A percentile compares a stretch with the other conserved stretches of the same genome.
These are phyloP conservation scores for Perkinsus olseni DNA, from an alignment of 169 alveolate species.

Conservation along the genomic window DNA sequence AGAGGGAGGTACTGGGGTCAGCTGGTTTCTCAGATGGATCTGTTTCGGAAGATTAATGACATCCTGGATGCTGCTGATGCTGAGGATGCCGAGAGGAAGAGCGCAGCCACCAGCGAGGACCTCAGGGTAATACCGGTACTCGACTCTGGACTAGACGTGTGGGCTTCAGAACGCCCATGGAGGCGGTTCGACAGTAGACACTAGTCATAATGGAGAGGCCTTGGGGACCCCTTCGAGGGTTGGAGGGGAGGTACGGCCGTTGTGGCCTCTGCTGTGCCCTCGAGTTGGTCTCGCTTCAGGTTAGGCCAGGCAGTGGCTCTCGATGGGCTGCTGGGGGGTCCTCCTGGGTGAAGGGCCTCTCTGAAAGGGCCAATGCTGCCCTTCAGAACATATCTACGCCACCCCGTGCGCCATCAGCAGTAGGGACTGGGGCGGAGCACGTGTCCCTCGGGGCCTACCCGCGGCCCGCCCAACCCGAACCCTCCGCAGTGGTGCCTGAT, in stretches of 20 bases:
- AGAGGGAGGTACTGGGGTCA: background rate
- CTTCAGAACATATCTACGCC: background rate
- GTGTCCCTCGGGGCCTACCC: background rate
- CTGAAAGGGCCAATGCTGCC: background rate
- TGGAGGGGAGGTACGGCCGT: too few species aligned
- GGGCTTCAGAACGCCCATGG: too few species aligned
- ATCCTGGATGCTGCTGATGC: background rate
- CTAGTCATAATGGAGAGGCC: too few species aligned
- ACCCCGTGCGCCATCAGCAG: background rate
- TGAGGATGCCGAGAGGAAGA: background rate
- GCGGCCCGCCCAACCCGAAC: background rate
- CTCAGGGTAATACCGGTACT: background rate
- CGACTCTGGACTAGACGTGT: too few species aligned
- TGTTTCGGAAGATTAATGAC: background rate
- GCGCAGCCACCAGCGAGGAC: background rate
- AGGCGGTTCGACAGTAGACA: too few species aligned
- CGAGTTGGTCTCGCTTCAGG: background rate
- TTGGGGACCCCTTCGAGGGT: too few species aligned
- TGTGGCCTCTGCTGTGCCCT: background rate
- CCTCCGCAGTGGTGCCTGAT: background rate
- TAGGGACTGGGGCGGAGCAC: background rate
- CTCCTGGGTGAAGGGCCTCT: background rate
- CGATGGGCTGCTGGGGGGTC: background rate
- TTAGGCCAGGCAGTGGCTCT: background rate
- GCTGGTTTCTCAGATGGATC: background rate